Base-by-base conservation (phyloP, 768 basidiomycete species). In the Tricholoma sp. region DNA sequence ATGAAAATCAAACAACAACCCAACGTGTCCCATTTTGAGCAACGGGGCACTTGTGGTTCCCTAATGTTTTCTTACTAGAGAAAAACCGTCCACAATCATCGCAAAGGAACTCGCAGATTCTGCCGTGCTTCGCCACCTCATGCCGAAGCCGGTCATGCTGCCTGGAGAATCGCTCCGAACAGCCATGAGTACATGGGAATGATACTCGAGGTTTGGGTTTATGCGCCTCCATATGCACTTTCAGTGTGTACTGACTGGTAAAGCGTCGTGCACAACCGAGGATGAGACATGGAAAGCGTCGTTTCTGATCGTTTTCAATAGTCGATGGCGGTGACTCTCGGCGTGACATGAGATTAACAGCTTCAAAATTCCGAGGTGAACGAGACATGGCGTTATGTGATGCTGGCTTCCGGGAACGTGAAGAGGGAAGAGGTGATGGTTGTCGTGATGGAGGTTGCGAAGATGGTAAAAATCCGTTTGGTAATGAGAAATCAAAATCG, bases 61-160 rank as follows among this genome's bases (percentile, higher is more conserved):
- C 78, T 34, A 82, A 66, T 1, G 81, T 81, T 63, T 79, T 79
- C 61, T 75, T 72, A 2, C 78, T 73, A 10, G 80, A 82, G 66
- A 82, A 83, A 65, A 82, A 82, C 10, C 80, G 71, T 16, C 77
- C 75, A 57, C 82, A 83, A 1, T 77, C 76, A 9, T 75, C 71
- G 60, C 82, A 83, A 1, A 69, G 66, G 64, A 79, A 81, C 59
- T 82, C 81, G 69, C 82, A 83, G 45, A 82, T 61, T 61, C 81
- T 81, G 12, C 79, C 78, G 58, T 83, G 82, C 64, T 83, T 81
- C 8, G 79, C 77, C 5, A 83, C 81, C 65, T 83, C 82, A 57
- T 83, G 82, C 54, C 82, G 75, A 11, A 83, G 73, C 32, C 80
- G 70, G 58, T 83, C 82, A 59, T 83, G 82, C 57, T 81, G 81